phyloP scores from a whole-genome alignment of 495 filamentous ascomycete species.

The Tetracladium setigerum region DNA sequence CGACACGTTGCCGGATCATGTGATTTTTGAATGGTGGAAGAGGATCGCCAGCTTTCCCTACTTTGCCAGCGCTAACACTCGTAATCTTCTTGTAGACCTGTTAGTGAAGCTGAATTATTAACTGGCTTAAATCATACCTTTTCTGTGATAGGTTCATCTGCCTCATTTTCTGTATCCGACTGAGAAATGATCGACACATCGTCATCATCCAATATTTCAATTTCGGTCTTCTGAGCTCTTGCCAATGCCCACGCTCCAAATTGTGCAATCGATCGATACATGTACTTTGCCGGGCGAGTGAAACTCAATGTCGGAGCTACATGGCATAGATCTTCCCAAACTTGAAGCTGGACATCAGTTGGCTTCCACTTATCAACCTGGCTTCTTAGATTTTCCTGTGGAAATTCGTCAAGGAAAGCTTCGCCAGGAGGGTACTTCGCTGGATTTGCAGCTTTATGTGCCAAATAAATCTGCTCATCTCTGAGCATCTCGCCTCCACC shows the following conservation, averaged over 20 bases:
- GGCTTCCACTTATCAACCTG: slow-evolving; percentile 62
- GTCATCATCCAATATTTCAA: slow-evolving; percentile 77
- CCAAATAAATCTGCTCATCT: slow-evolving; percentile 91
- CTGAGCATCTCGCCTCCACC: slow-evolving; percentile 84
- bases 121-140: slow-evolving; percentile 9
- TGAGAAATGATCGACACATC: slow-evolving; percentile 64
- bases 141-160: slow-evolving; percentile 18
- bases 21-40: slow-evolving; percentile 69
- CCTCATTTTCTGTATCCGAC: slow-evolving; percentile 41
- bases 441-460: slow-evolving; percentile 87
- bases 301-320: slow-evolving; percentile 87
- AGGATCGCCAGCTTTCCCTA: slow-evolving; percentile 78
- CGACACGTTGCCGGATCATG: slow-evolving; percentile 86
- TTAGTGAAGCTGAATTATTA: neutral
- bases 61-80: slow-evolving; percentile 25
- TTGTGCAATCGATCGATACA: slow-evolving; percentile 84
- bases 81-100: neutral
- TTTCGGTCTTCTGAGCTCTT: slow-evolving; percentile 65
- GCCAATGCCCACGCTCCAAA: slow-evolving; percentile 89
- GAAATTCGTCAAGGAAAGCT: slow-evolving; percentile 42
- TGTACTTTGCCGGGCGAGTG: slow-evolving; percentile 87
- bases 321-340: slow-evolving; percentile 93
- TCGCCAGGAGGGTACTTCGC: slow-evolving; percentile 62
- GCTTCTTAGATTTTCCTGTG: slow-evolving; percentile 45
- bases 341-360: slow-evolving; percentile 90